Conservation (phyloP, 75 land plant species). For the Cupressus sempervirens region DNA sequence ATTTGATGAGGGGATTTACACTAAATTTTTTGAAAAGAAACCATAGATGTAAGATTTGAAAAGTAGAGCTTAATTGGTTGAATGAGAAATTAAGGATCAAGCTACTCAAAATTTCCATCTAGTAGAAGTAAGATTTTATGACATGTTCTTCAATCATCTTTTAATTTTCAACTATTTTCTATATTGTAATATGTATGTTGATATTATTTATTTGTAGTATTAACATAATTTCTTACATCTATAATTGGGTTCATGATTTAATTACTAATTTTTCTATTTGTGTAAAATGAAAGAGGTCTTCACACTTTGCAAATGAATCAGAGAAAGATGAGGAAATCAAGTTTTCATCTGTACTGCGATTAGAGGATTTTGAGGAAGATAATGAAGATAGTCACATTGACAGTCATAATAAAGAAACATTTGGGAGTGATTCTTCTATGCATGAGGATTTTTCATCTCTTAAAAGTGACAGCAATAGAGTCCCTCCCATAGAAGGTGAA, state of each 20-base stretch:
- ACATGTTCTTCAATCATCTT: neutral
- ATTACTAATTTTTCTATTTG: slow-evolving; percentile 3
- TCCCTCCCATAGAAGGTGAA: slow-evolving; percentile 10
- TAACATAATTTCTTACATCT: neutral
- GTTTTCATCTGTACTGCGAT: slow-evolving; percentile 74
- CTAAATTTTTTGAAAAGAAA: slow-evolving; percentile 85
- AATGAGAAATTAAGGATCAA: slow-evolving; percentile 87
- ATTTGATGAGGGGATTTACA: slow-evolving; percentile 90
- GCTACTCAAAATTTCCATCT: slow-evolving; percentile 69
- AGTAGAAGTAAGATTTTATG: slow-evolving; percentile 60
- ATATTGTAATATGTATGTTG: neutral
- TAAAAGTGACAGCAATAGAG: slow-evolving; percentile 18
- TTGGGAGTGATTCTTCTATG: slow-evolving; percentile 38
- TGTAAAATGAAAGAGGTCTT: slow-evolving; percentile 65
- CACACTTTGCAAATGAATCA: slow-evolving; percentile 35
- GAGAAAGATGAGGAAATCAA: slow-evolving; percentile 82
- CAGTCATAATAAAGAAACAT: slow-evolving; percentile 59
- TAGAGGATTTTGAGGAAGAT: slow-evolving; percentile 41
- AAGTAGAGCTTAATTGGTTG: slow-evolving; percentile 67
- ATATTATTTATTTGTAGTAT: neutral
- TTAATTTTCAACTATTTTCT: no score
- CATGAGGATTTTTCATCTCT: slow-evolving; percentile 11
- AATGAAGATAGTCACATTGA: slow-evolving; percentile 43
- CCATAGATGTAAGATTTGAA: slow-evolving; percentile 82
- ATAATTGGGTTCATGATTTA: neutral